Evolutionary conservation across 192 early-diverging fungal genomes (phyloP), one percentile per base, ranked within the genome.

Genomic region (Phlyctochytrium bullatum): DNA sequence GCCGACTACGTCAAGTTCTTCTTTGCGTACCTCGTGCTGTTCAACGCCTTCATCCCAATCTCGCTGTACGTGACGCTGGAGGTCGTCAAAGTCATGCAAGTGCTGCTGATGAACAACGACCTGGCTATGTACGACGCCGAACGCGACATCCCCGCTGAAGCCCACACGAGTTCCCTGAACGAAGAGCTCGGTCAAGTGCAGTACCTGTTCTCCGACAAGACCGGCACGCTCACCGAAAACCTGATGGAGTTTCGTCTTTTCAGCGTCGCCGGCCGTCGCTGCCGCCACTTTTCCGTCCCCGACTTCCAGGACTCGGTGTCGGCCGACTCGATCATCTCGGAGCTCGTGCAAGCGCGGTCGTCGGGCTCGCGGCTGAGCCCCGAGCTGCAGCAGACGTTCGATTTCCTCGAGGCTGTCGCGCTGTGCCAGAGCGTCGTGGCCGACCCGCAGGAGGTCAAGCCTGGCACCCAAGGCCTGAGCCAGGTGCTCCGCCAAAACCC

Each of bases 131-230:
- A 95, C 65, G 80, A 95, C 67, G 86, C 80, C 57, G 82, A 82
- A 20, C 79, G 84, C 2, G 86, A 96, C 64, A 78, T 84, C n/a
- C 81, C 92, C 2, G 93, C 91, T 77, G 78, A 87, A 16, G 89
- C 94, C 23, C 85, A 88, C 53, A 83, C 93, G 3, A 96, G 93
- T 93, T 93, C 90, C 66, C 64, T 90, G n/a, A 78, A 93, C 25
- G 92, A 98, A 67, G 94, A 98, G 69, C 77, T 98, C 6, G 94
- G 94, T 10, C 93, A 96, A 72, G 91, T 98, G 31, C 92, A 95
- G 75, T 98, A 96, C 80, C 84, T 97, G 10, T 97, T 98, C 67
- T 91, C 89, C 28, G 96, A 98, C 79, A 98, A 98, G 69, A 64
- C 65, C 17, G 96, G 96, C 10, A 98, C 96, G 1, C 76, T 98